These are phyloP conservation scores for Termitomyces sp. DNA, from an alignment of 768 basidiomycete species.

Conservation along the genomic window DNA sequence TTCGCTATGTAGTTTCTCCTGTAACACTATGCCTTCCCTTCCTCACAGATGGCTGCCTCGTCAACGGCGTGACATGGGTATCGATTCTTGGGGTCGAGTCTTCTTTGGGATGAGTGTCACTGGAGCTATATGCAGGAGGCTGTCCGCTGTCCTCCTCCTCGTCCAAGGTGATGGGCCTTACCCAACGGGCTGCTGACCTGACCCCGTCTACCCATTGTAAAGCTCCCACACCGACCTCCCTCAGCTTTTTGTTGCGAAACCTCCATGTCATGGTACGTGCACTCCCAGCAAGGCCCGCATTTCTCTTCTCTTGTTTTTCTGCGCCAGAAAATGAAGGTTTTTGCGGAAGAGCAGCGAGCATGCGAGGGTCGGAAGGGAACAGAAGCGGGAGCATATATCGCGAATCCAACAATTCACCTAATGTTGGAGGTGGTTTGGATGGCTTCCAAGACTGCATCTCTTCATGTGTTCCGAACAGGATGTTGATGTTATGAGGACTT, in stretches of 20 bases:
- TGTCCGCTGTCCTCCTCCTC: conserved; percentile 37
- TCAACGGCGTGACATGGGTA: conserved; percentile 58
- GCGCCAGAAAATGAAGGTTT: conserved; percentile 38
- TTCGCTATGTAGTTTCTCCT: conserved; percentile 34
- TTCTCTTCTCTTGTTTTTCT: conserved; percentile 21
- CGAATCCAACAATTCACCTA: conserved; percentile 91
- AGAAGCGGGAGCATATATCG: conserved; percentile 88
- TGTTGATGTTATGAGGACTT: conserved; percentile 63
- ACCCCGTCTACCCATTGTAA: conserved; percentile 73
- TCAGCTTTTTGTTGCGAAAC: conserved; percentile 55
- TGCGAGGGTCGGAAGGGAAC: conserved; percentile 77
- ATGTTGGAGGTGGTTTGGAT: conserved; percentile 69
- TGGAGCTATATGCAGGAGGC: conserved; percentile 22
- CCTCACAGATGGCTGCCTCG: conserved; percentile 60
- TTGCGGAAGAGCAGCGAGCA: conserved; percentile 69
- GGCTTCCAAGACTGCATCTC: conserved; percentile 78
- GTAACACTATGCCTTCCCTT: conserved; percentile 52
- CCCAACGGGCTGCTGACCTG: conserved; percentile 61
- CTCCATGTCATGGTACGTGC: conserved; percentile 54
- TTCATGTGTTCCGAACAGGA: conserved; percentile 69
- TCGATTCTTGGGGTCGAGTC: conserved; percentile 27
- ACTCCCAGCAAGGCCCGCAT: neutral
- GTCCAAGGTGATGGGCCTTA: conserved; percentile 42
- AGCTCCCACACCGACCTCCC: conserved; percentile 57
- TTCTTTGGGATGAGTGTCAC: conserved; percentile 26